Evolutionary conservation across 306 rosid genomes (phyloP), one percentile per base, ranked within the genome.

Genomic region (Acacia confusa): DNA sequence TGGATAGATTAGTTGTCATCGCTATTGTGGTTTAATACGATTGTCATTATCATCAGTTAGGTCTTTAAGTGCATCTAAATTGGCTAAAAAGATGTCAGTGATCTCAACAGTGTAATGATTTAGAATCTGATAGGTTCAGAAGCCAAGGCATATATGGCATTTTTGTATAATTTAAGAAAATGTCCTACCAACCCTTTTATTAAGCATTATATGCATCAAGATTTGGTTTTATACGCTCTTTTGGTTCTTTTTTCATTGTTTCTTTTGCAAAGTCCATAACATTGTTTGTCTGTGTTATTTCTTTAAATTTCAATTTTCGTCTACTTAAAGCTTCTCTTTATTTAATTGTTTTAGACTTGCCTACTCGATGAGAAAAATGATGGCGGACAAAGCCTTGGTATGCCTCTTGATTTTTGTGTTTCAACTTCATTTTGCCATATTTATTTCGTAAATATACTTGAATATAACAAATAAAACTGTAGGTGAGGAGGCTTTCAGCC

Each of bases 371-470:
- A 89, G 99, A 72, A 96, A 96, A 89, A 96, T 96, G 99, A 96
- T 92, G 98, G 97, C 92, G 50, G 99, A 96, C 91, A 96, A 93
- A 85, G 99, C 99, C 71, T 88, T 96, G 97, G 98, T 96, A 93
- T 50, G 99, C 10, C 36, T 52, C 48, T 79, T 81, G 77, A 50
- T 83, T 65, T 79, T 77, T 66, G 17, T 67, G 43, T 82, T 32
- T 63, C 22, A 25, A 48, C 41, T 78, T 38, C 65, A 22, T 78
- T 60, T 87, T 78, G 72, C 22, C 43, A 38, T 57, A 45, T 64
- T 73, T 28, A 70, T 55, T 47, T 72, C 52, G 28, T 83, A 41
- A 72, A 41, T 14, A 45, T 4, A 70, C 9, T 50, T 41, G 72
- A 64, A 25, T 52, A 48, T 58, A 30, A 17, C 65, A 78, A 27